These are phyloP conservation scores for Suhomyces xylopsoci DNA, from an alignment of 805 yeast species.

Conservation along the genomic window DNA sequence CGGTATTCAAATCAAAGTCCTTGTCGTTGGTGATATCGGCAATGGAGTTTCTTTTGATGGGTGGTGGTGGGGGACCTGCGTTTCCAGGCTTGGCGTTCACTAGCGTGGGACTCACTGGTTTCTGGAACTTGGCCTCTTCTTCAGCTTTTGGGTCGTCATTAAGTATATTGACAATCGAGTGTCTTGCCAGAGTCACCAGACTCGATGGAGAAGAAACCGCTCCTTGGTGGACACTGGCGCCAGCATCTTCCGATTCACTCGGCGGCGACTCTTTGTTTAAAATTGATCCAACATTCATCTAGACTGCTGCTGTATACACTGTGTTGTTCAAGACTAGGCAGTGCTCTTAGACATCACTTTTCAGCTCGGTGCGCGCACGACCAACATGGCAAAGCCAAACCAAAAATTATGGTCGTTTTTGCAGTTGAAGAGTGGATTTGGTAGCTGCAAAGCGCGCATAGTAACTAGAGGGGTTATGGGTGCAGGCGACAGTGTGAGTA, in stretches of 20 bases:
- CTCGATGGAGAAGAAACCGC: constrained; percentile 4
- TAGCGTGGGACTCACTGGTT: constrained; percentile 2
- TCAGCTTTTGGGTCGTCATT: constrained; percentile 15
- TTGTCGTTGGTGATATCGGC: constrained; percentile 42
- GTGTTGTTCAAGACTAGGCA: not conserved
- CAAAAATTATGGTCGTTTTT: no score
- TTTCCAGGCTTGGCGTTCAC: not conserved
- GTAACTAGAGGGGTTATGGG: not conserved
- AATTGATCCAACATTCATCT: constrained; percentile 40
- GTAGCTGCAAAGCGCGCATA: not conserved
- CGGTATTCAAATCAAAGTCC: constrained; percentile 41
- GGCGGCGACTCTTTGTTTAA: constrained; percentile 35
- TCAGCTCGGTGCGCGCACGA: not conserved
- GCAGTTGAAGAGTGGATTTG: no score
- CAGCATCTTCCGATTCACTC: constrained; percentile 13
- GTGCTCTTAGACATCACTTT: not conserved
- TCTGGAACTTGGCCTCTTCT: not conserved
- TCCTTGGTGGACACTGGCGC: not conserved
- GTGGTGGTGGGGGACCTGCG: not conserved
- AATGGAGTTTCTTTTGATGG: constrained; percentile 17
- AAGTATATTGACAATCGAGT: constrained; percentile 28
- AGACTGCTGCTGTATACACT: not conserved
- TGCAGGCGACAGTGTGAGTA: no score
- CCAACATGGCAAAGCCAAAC: not conserved
- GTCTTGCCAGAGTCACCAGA: constrained; percentile 18